Base-by-base conservation (phyloP, 164 flowering plant species). In the Stephania yunnanensis region DNA sequence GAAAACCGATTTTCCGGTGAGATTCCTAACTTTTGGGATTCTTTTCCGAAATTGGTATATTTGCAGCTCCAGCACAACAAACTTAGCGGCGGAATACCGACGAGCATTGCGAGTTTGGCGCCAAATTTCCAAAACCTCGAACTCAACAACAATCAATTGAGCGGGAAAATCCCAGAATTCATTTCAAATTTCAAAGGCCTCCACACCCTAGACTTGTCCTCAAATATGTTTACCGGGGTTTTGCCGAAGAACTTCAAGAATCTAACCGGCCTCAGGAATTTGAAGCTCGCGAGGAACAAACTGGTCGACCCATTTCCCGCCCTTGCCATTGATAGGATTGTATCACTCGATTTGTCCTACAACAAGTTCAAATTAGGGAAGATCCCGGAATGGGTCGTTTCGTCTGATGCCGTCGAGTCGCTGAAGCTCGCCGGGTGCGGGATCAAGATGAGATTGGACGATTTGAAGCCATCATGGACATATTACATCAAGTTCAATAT, bases 401-500 rank as follows among this genome's bases (percentile, higher is more conserved):
- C 89, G 3, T 92, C 93, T 15, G 87, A 89, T 0, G 89, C 89
- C 72, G 87, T 90, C 12, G 86, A 78, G 84, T 90, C 94, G 7
- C 80, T 92, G 74, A 89, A 89, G 83, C 89, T 92, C 3, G 94
- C 92, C 4, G 81, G 82, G 13, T 92, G 97, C 65, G 93, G 97
- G 46, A 73, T 92, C 55, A 85, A 85, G 82, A 73, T 89, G 76
- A 85, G 76, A 46, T 31, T 92, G 8, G 87, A 87, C 7, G 83
- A 86, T 22, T 92, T 86, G 85, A 89, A 84, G 69, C 97, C 94
- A 0, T 17, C 72, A 12, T 71, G 85, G 78, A 88, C 92, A 12
- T 90, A 86, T 68, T 92, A 83, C 81, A 90, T 90, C 79, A 93
- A 90, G 67, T 92, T 77, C 80, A 25, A 25, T 25, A 88, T 90